Evolutionary conservation across 306 rosid genomes (phyloP), one percentile per base, ranked within the genome.

Genomic region (Dicorynia guianensis): DNA sequence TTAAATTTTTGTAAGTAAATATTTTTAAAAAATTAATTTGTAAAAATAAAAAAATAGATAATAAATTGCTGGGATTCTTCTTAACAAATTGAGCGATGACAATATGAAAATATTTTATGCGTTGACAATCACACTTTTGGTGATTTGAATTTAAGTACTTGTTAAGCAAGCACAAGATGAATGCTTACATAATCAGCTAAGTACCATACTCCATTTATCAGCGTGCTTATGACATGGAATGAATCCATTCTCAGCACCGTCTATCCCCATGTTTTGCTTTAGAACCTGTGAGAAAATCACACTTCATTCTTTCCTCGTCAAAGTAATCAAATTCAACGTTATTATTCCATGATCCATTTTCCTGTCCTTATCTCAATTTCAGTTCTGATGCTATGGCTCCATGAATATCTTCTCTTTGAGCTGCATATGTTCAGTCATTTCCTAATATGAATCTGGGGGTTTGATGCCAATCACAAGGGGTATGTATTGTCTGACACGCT

Each of bases 321-420:
- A 25, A 25, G 30, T 25, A 25, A 25, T 25, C 30, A 25, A 25
- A 25, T 25, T 25, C 30, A 25, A 25, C 30, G 30, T 25, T 25
- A 25, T 25, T 25, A 25, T 25, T 2, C 44, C 46, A 84, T 81
- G 83, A 63, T 80, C 48, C 11, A 42, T 59, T 69, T 81, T 63
- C 74, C 78, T 55, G 50, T 80, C 35, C 64, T 72, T 54, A 46
- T 79, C 47, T 39, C 85, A 18, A 12, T 76, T 43, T 70, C 79
- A 36, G 68, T 83, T 60, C 53, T 80, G 46, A 40, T 74, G 83
- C 14, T 83, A 42, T 69, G 79, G 79, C 64, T 79, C 64, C 54
- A 70, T 74, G 85, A 86, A 33, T 67, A 67, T 77, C 54, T 84
- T 53, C 78, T 70, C 47, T 69, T 77, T 77, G 87, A 77, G 53